Percentiles rank a stretch among this genome's conserved stretches.
Evolutionary conservation across 176 grass and related monocot genomes (phyloP).

Genomic region (Pontederia crassipes): DNA sequence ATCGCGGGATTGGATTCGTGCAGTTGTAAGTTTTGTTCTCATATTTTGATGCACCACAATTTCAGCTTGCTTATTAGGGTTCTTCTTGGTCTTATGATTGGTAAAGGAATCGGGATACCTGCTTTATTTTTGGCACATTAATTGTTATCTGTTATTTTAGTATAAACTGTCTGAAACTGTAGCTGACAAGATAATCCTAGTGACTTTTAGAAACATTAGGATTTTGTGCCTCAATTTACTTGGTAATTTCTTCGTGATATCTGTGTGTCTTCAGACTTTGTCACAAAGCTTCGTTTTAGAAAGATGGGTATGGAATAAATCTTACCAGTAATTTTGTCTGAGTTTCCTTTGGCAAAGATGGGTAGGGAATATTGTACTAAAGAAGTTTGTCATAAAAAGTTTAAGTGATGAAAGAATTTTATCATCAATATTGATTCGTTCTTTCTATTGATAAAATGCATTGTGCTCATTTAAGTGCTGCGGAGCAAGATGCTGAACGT

Average conservation of each 20-base stretch:
- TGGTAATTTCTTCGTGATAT: too few relatives aligned
- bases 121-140: too few relatives aligned
- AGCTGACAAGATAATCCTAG: too few relatives aligned
- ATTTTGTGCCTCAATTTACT: too few relatives aligned
- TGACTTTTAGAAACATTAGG: too few relatives aligned
- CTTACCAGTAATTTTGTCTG: background rate
- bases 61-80: background rate
- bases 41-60: background rate
- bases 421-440: background rate
- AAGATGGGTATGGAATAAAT: background rate
- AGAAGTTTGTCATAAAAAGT: background rate
- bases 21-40: slow-evolving; percentile 60
- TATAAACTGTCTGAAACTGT: too few relatives aligned
- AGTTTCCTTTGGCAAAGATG: background rate
- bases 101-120: too few relatives aligned
- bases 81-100: too few relatives aligned
- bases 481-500: slow-evolving; percentile 72
- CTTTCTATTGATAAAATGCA: slow-evolving; percentile 10
- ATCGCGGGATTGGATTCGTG: slow-evolving; percentile 71
- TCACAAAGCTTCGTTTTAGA: background rate
- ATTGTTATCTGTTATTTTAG: too few relatives aligned
- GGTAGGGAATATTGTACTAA: background rate
- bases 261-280: background rate
- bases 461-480: slow-evolving; percentile 39
- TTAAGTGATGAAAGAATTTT: background rate